Conservation (phyloP, 2,329 filamentous ascomycete species). For the Elsinoe arachidis region DNA sequence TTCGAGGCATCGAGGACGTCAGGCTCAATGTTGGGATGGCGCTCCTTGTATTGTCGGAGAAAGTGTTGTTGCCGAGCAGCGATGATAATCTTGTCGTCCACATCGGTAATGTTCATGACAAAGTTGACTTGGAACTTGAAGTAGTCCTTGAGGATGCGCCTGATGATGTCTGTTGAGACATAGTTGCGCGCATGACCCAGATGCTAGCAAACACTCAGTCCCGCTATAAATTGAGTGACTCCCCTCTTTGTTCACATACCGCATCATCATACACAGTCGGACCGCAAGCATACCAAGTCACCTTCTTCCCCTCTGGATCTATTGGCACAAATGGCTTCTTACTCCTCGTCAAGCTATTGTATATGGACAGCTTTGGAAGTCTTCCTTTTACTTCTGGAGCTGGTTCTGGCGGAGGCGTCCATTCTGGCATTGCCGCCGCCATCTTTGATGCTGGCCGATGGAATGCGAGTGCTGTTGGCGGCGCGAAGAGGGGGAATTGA, state of each 20-base stretch:
- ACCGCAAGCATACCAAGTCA: slow-evolving; percentile 84
- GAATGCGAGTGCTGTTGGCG: slow-evolving; percentile 13
- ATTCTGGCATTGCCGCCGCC: slow-evolving; percentile 21
- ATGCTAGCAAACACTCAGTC: slow-evolving; percentile 36
- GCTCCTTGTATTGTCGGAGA: slow-evolving; percentile 57
- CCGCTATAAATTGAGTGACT: background rate
- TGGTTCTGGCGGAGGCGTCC: slow-evolving; percentile 29
- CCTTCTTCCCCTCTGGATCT: slow-evolving; percentile 55
- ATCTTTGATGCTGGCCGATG: slow-evolving; percentile 16
- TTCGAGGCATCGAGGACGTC: slow-evolving; percentile 43
- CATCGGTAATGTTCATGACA: slow-evolving; percentile 87
- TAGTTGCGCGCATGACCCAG: slow-evolving; percentile 82
- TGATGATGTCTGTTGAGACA: slow-evolving; percentile 80
- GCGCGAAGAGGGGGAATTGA: background rate
- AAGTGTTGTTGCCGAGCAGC: slow-evolving; percentile 68
- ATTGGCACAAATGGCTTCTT: slow-evolving; percentile 69
- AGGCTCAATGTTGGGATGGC: slow-evolving; percentile 35
- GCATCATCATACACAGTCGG: slow-evolving; percentile 73
- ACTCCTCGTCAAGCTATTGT: slow-evolving; percentile 68
- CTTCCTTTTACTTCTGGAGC: slow-evolving; percentile 22
- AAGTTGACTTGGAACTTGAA: slow-evolving; percentile 77
- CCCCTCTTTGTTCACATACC: slow-evolving; percentile 15
- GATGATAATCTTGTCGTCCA: slow-evolving; percentile 58
- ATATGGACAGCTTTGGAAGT: slow-evolving; percentile 58
- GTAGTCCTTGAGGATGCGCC: slow-evolving; percentile 73